Evolutionary conservation across 768 basidiomycete species (phyloP).

Genomic region (Agrocybe pediades): DNA sequence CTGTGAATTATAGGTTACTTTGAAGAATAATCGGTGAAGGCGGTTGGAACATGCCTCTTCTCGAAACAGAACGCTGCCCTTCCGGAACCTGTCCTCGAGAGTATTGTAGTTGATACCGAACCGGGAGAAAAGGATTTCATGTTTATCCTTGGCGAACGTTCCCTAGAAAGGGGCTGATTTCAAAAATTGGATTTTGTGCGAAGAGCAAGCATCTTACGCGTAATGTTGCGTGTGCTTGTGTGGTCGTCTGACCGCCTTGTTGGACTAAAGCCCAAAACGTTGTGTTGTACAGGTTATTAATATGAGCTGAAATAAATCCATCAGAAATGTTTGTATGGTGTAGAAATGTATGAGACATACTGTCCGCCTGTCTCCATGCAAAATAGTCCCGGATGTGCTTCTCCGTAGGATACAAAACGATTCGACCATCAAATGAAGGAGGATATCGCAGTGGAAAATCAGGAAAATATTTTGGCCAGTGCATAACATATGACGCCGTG

Average conservation of each 20-base stretch:
- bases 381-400: slow-evolving; percentile 88
- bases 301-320: slow-evolving; percentile 69
- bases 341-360: slow-evolving; percentile 51
- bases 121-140: slow-evolving; percentile 83
- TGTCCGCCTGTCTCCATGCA: slow-evolving; percentile 94
- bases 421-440: slow-evolving; percentile 91
- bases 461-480: slow-evolving; percentile 84
- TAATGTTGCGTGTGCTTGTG: slow-evolving; percentile 81
- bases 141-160: slow-evolving; percentile 85
- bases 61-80: slow-evolving; percentile 84
- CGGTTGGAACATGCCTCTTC: slow-evolving; percentile 34
- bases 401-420: slow-evolving; percentile 76
- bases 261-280: slow-evolving; percentile 92
- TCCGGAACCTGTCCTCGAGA: slow-evolving; percentile 70
- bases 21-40: neutral
- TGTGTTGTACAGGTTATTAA: slow-evolving; percentile 98
- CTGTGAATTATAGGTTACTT: neutral
- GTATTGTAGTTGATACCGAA: slow-evolving; percentile 90
- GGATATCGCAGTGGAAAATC: slow-evolving; percentile 73
- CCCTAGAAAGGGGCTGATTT: slow-evolving; percentile 51
- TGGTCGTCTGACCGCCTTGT: slow-evolving; percentile 73
- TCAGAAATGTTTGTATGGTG: neutral
- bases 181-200: neutral
- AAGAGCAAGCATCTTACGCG: slow-evolving; percentile 46
- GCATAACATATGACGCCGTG: slow-evolving; percentile 87